phyloP scores from a whole-genome alignment of 2,329 filamentous ascomycete species.

The Arthrobotrys iridis region DNA sequence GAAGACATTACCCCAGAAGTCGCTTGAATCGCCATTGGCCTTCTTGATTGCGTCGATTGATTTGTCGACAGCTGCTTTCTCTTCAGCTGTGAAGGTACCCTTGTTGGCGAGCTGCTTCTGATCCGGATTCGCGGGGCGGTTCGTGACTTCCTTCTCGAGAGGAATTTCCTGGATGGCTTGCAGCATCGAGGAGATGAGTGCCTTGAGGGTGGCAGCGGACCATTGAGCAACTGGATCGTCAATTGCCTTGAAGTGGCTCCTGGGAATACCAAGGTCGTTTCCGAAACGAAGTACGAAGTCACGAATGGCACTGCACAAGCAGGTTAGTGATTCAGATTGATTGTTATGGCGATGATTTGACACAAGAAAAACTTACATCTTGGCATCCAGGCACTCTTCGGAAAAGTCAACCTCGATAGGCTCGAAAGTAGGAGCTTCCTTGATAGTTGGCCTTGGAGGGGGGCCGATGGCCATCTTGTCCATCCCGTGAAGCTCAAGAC shows the following conservation, averaged over 20 bases:
- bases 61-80: conserved; percentile 45
- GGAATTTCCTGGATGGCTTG: conserved; percentile 45
- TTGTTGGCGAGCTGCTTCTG: conserved; percentile 46
- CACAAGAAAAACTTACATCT: conserved; percentile 44
- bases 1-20: conserved; percentile 47
- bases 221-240: conserved; percentile 44
- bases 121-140: conserved; percentile 20
- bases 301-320: conserved; percentile 32
- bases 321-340: background rate
- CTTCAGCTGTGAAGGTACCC: conserved; percentile 42
- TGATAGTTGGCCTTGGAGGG: conserved; percentile 25
- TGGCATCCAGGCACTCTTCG: conserved; percentile 40
- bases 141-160: conserved; percentile 30
- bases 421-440: conserved; percentile 41
- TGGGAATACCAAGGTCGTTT: conserved; percentile 34
- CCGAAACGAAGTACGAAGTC: conserved; percentile 46
- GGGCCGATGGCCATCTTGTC: conserved; percentile 13
- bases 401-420: conserved; percentile 48
- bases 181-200: conserved; percentile 46
- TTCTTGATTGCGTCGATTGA: conserved; percentile 50
- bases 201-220: conserved; percentile 38
- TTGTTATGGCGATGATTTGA: too few relatives aligned
- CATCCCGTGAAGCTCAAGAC: conserved; percentile 42
- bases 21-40: conserved; percentile 35
- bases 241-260: conserved; percentile 46